Evolutionary conservation across 2,329 filamentous ascomycete species (phyloP).

Genomic region (Fusarium neocosmosporiellum): DNA sequence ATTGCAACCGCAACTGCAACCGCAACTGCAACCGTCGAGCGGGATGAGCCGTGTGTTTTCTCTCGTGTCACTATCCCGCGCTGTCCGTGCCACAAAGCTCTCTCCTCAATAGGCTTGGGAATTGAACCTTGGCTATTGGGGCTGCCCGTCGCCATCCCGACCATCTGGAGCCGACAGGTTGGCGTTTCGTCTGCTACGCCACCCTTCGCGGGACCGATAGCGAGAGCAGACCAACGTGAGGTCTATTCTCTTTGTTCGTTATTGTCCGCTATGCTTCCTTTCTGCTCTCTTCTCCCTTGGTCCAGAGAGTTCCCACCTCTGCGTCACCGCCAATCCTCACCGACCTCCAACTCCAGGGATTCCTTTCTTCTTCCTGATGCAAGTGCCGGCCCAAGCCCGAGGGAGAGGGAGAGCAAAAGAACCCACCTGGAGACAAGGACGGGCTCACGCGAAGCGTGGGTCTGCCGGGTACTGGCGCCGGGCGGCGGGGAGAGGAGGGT

Average conservation of each 20-base stretch:
- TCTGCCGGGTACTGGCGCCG: slow-evolving; percentile 8
- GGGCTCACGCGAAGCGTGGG: slow-evolving; percentile 4
- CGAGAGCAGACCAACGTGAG: slow-evolving; percentile 1
- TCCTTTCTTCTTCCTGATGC: neutral
- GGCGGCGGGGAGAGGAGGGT: slow-evolving; percentile 13
- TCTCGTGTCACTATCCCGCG: neutral
- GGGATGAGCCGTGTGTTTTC: slow-evolving; percentile 17
- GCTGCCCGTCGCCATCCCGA: slow-evolving; percentile 7
- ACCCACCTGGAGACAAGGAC: slow-evolving; percentile 5
- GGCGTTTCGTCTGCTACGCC: slow-evolving; percentile 23
- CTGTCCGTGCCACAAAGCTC: slow-evolving; percentile 3
- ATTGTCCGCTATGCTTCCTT: neutral
- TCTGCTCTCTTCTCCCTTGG: neutral
- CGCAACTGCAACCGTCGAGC: slow-evolving; percentile 12
- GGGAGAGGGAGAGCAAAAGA: neutral
- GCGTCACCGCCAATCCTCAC: slow-evolving; percentile 13
- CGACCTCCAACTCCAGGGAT: neutral
- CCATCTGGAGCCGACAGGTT: slow-evolving; percentile 29
- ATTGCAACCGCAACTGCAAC: slow-evolving; percentile 21
- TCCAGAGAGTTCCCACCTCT: neutral
- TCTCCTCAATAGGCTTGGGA: slow-evolving; percentile 7
- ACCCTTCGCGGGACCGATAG: slow-evolving; percentile 10
- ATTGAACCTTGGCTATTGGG: slow-evolving; percentile 1
- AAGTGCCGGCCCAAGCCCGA: neutral
- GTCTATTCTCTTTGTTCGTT: slow-evolving; percentile 1